These are phyloP conservation scores for Salix dunnii DNA, from an alignment of 345 rosid species.

Conservation along the genomic window DNA sequence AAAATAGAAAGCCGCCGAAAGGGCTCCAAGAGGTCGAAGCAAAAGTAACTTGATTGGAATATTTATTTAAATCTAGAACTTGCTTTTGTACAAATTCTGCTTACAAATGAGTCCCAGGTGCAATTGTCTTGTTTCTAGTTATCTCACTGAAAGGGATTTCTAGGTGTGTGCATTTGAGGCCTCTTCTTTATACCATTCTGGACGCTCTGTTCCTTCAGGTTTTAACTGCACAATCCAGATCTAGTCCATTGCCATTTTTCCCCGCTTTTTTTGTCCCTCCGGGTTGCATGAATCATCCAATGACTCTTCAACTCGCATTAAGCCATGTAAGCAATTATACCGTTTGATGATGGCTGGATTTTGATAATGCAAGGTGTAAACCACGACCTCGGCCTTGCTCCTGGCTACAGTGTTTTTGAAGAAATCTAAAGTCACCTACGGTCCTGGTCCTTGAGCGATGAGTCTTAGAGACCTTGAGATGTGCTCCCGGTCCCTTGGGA, in stretches of 20 bases:
- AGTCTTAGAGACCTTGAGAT: not conserved
- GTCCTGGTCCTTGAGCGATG: not conserved
- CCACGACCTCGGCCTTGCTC: not conserved
- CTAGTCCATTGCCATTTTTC: not conserved
- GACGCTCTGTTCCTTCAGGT: not conserved
- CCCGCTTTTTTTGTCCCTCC: not conserved
- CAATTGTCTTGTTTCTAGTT: conserved; percentile 1
- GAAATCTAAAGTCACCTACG: not conserved
- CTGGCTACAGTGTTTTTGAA: not conserved
- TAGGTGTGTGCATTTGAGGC: not conserved
- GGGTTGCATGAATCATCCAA: not conserved
- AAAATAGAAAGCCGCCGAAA: conserved; percentile 50
- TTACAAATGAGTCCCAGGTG: not conserved
- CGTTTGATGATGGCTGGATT: not conserved
- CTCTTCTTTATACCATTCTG: not conserved
- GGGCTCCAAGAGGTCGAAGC: conserved; percentile 44
- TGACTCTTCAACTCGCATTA: no score
- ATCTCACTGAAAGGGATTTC: not conserved
- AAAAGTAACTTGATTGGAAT: conserved; percentile 25
- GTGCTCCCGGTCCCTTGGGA: not conserved
- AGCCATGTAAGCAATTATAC: not conserved
- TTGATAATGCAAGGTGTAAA: not conserved
- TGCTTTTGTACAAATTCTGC: conserved; percentile 17
- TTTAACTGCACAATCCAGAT: not conserved
- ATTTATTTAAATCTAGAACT: not conserved